A percentile compares a stretch with the other conserved stretches of the same genome.
Conservation (phyloP, 176 grass and related monocot species). For the Avena atlantica region DNA sequence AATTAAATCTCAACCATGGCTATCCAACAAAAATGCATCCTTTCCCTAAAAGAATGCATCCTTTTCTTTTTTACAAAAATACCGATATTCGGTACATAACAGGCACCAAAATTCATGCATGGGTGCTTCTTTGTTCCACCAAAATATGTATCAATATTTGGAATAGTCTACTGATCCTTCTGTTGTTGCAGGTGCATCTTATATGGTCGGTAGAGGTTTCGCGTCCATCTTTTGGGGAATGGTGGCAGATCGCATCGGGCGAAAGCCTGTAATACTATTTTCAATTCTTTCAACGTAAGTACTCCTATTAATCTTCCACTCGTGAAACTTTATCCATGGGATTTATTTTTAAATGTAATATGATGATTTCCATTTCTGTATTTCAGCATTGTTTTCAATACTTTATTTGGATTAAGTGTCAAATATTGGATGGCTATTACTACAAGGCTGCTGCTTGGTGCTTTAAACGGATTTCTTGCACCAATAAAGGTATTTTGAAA, state of each 20-base stretch:
- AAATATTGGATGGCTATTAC: constrained; percentile 74
- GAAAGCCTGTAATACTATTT: constrained; percentile 72
- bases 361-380: not conserved
- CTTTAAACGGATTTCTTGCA: constrained; percentile 70
- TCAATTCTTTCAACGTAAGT: constrained; percentile 63
- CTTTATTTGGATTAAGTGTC: constrained; percentile 74
- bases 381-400: constrained; percentile 68
- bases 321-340: not conserved
- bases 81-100: not conserved
- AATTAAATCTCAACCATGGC: too few relatives aligned
- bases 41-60: too few relatives aligned
- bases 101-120: not conserved
- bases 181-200: constrained; percentile 58
- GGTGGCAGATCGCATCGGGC: constrained; percentile 63
- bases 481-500: constrained; percentile 43
- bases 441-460: constrained; percentile 68
- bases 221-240: constrained; percentile 75
- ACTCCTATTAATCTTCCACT: not conserved
- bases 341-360: not conserved
- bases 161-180: not conserved
- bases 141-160: not conserved
- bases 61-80: not conserved
- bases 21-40: too few relatives aligned
- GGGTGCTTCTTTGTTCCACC: not conserved
- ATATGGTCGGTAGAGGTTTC: constrained; percentile 76